Conservation (phyloP, 2,329 filamentous ascomycete genomes). For the Ophiosphaerella narmari region DNA sequence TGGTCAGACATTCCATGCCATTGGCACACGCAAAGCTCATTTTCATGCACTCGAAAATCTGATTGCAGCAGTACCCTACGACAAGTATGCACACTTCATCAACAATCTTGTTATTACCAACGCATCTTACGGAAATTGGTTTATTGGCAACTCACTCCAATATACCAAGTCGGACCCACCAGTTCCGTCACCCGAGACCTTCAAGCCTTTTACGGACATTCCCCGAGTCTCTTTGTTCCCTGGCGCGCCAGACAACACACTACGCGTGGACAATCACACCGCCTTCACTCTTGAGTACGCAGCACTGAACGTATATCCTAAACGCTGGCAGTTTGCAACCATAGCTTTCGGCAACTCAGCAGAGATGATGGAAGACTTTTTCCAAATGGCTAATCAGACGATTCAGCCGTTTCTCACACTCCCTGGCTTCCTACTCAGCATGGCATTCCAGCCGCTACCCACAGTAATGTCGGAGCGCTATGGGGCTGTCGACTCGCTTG, state of each 20-base stretch:
- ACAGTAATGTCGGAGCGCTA: slow-evolving; percentile 2
- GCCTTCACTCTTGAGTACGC: not conserved
- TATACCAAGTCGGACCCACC: slow-evolving; percentile 2
- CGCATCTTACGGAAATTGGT: not conserved
- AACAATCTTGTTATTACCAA: slow-evolving; percentile 1
- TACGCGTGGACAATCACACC: slow-evolving; percentile 1
- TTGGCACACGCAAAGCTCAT: not conserved
- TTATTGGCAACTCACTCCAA: slow-evolving; percentile 1
- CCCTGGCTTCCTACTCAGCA: not conserved
- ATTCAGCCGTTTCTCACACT: not conserved
- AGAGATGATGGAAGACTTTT: slow-evolving; percentile 3
- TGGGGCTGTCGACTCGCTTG: not conserved
- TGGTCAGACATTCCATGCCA: slow-evolving; percentile 16
- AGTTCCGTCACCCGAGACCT: not conserved
- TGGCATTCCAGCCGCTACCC: slow-evolving; percentile 1
- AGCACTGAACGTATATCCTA: not conserved
- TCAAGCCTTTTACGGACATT: slow-evolving; percentile 4
- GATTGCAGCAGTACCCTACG: not conserved
- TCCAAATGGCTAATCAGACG: slow-evolving; percentile 1
- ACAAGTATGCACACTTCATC: slow-evolving; percentile 1
- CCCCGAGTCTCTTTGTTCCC: not conserved
- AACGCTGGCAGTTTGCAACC: slow-evolving; percentile 4
- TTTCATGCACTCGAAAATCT: slow-evolving; percentile 2
- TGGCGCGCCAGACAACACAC: slow-evolving; percentile 1
- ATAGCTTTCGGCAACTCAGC: slow-evolving; percentile 2